phyloP scores from a whole-genome alignment of 331 rosid genomes.

The Pyrus hybrid region DNA sequence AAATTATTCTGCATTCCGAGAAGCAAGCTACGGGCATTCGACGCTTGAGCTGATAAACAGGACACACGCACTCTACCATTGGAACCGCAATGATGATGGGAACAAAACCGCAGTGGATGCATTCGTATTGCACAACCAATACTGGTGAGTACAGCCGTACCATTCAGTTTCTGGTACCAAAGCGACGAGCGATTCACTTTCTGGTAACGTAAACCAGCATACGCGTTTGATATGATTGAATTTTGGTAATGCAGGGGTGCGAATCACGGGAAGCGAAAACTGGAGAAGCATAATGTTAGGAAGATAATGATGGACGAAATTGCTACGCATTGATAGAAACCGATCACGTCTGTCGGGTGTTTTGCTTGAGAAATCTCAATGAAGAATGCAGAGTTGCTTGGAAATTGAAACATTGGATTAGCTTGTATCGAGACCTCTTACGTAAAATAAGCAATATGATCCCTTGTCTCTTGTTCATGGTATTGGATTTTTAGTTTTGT shows the following conservation, averaged over 20 bases:
- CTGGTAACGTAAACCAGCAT: background rate
- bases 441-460: too few species aligned
- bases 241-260: constrained; percentile 50
- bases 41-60: constrained; percentile 73
- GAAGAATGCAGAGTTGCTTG: background rate
- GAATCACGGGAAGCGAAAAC: constrained; percentile 60
- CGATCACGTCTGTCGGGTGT: background rate
- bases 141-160: constrained; percentile 50
- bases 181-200: background rate
- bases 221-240: background rate
- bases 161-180: background rate
- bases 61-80: constrained; percentile 88
- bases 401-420: too few species aligned
- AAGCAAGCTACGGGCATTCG: constrained; percentile 94
- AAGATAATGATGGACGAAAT: background rate
- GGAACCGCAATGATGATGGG: constrained; percentile 98
- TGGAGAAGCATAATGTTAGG: constrained; percentile 40
- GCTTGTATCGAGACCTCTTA: too few species aligned
- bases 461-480: too few species aligned
- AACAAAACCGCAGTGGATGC: constrained; percentile 62
- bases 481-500: too few species aligned
- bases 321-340: background rate
- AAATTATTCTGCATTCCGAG: constrained; percentile 85
- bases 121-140: constrained; percentile 67
- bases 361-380: background rate